Conservation (phyloP, 352 stramenopile species). For the Bremia lactucae region DNA sequence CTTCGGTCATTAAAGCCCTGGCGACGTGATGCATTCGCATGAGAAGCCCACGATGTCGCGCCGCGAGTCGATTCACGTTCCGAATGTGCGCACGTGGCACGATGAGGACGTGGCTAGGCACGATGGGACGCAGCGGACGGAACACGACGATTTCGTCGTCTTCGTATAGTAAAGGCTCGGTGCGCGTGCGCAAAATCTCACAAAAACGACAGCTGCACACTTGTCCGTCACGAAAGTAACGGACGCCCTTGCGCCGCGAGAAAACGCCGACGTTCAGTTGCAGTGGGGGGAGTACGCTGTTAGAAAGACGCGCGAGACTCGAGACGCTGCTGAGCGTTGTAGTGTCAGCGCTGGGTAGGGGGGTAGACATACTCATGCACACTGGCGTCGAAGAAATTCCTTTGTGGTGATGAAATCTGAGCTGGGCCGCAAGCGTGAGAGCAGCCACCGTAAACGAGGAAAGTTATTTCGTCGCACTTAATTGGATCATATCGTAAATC, state of each 20-base stretch:
- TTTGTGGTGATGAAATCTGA: conserved; percentile 10
- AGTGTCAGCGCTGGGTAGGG: conserved; percentile 2
- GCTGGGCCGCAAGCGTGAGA: conserved; percentile 18
- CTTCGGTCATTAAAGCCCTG: conserved; percentile 30
- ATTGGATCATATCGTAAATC: too few species aligned
- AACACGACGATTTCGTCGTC: conserved; percentile 74
- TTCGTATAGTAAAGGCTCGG: conserved; percentile 66
- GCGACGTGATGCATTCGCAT: conserved; percentile 54
- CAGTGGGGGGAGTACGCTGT: conserved; percentile 10
- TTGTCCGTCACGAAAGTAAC: conserved; percentile 44
- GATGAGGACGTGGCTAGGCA: conserved; percentile 65
- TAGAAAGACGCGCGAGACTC: conserved; percentile 12
- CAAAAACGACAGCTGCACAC: conserved; percentile 71
- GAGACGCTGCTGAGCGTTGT: conserved; percentile 5
- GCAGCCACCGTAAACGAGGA: too few species aligned
- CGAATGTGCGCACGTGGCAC: conserved; percentile 68
- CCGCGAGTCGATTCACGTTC: conserved; percentile 61
- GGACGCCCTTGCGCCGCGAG: conserved; percentile 60
- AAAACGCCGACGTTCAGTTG: conserved; percentile 33
- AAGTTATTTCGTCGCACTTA: too few species aligned
- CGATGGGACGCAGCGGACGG: conserved; percentile 56
- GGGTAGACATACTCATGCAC: conserved; percentile 8
- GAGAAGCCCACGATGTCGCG: conserved; percentile 39
- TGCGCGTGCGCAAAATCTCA: conserved; percentile 49
- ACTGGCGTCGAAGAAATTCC: background rate